A percentile compares a stretch with the other conserved stretches of the same genome.
These are phyloP conservation scores for Chalciporus sphaerocephalus DNA, from an alignment of 768 basidiomycete genomes.

Conservation along the genomic window DNA sequence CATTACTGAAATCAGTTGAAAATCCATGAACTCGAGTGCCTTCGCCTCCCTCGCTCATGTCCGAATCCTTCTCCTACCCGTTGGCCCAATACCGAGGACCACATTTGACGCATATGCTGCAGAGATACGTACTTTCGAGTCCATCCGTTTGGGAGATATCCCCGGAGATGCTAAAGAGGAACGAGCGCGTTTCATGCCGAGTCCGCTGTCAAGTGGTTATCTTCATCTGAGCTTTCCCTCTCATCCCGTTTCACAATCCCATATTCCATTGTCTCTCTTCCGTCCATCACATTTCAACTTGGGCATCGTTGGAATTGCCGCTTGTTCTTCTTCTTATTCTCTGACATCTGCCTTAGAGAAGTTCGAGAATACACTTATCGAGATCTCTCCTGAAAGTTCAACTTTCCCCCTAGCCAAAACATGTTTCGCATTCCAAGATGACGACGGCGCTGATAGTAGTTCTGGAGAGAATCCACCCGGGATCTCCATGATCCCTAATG, in stretches of 20 bases:
- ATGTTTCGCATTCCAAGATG: slow-evolving; percentile 83
- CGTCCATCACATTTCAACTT: slow-evolving; percentile 79
- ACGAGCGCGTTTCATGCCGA: slow-evolving; percentile 81
- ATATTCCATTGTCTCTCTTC: slow-evolving; percentile 66
- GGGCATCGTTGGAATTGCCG: slow-evolving; percentile 83
- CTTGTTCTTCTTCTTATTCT: slow-evolving; percentile 54
- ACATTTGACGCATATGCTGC: slow-evolving; percentile 70
- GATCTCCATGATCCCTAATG: slow-evolving; percentile 73
- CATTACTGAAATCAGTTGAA: slow-evolving; percentile 4
- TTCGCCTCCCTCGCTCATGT: slow-evolving; percentile 86
- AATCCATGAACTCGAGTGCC: slow-evolving; percentile 65
- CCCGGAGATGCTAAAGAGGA: slow-evolving; percentile 76
- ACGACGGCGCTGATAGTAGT: slow-evolving; percentile 47
- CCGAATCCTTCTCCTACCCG: slow-evolving; percentile 79
- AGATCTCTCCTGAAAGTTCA: slow-evolving; percentile 62
- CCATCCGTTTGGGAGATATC: slow-evolving; percentile 76
- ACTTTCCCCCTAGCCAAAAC: slow-evolving; percentile 76
- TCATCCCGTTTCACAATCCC: slow-evolving; percentile 68
- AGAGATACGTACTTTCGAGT: slow-evolving; percentile 69
- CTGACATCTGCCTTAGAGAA: slow-evolving; percentile 53
- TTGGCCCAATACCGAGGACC: slow-evolving; percentile 67
- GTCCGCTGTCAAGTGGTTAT: slow-evolving; percentile 66
- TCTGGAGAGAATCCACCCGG: slow-evolving; percentile 55
- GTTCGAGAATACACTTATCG: slow-evolving; percentile 59
- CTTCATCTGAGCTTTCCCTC: slow-evolving; percentile 77